Percentiles rank a stretch among this genome's conserved stretches.
Evolutionary conservation across 495 filamentous ascomycete genomes (phyloP).

Genomic region (Neurospora pannonica): DNA sequence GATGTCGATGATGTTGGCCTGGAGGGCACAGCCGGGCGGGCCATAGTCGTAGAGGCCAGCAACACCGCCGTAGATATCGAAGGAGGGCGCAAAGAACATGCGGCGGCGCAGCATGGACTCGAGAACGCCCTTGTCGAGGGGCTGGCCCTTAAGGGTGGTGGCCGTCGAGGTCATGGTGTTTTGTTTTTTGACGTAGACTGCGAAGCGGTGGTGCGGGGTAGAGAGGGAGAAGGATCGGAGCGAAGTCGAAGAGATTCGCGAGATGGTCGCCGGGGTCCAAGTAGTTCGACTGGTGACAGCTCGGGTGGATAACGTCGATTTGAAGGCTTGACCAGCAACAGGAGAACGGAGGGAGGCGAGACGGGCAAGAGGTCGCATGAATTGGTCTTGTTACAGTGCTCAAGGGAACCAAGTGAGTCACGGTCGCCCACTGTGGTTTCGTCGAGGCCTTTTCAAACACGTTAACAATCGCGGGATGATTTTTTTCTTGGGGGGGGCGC

Average conservation of each 20-base stretch:
- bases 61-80: conserved; percentile 87
- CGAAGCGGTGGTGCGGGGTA: conserved; percentile 9
- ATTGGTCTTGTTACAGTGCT: conserved; percentile 7
- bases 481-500: neutral
- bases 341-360: conserved; percentile 12
- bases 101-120: conserved; percentile 80
- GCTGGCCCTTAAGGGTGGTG: conserved; percentile 79
- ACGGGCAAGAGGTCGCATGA: conserved; percentile 16
- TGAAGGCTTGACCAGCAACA: conserved; percentile 17
- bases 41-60: conserved; percentile 82
- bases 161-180: conserved; percentile 34
- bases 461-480: neutral
- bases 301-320: conserved; percentile 6
- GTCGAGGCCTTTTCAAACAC: conserved; percentile 1
- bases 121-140: conserved; percentile 69
- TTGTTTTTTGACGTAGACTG: conserved; percentile 26
- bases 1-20: conserved; percentile 77
- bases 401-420: conserved; percentile 21
- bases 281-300: neutral
- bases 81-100: conserved; percentile 89
- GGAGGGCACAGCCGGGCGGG: conserved; percentile 67
- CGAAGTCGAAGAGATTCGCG: conserved; percentile 5
- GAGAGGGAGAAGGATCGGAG: conserved; percentile 11
- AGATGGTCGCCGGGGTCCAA: neutral
- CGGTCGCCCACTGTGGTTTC: conserved; percentile 2